Percentiles rank a stretch among this genome's conserved stretches.
Evolutionary conservation across 345 rosid species (phyloP).

Genomic region (Limnanthes douglasii): DNA sequence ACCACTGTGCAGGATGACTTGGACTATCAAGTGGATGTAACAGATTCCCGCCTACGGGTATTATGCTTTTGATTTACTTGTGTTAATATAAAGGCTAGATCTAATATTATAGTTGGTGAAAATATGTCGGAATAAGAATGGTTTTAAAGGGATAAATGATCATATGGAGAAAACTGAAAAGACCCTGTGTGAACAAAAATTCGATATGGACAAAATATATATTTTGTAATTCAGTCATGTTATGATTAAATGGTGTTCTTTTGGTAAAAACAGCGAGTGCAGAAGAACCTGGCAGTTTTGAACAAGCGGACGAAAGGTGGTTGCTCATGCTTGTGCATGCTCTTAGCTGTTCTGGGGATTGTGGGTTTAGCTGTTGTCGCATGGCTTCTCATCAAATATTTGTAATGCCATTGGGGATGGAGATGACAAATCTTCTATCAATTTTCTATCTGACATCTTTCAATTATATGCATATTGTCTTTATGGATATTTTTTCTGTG

Average conservation of each 20-base stretch:
- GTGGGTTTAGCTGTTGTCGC: slow-evolving; percentile 57
- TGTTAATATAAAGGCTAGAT: too few relatives aligned
- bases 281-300: slow-evolving; percentile 77
- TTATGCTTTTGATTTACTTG: slow-evolving; percentile 4
- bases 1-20: slow-evolving; percentile 58
- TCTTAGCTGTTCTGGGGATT: slow-evolving; percentile 56
- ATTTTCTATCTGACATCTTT: too few relatives aligned
- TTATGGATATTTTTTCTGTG: too few relatives aligned
- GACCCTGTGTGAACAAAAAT: too few relatives aligned
- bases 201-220: too few relatives aligned
- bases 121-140: too few relatives aligned
- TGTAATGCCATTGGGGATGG: slow-evolving; percentile 43
- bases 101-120: too few relatives aligned
- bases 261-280: slow-evolving; percentile 58
- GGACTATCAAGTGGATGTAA: slow-evolving; percentile 80
- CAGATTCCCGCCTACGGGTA: slow-evolving; percentile 86
- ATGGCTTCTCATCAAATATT: slow-evolving; percentile 55
- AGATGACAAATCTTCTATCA: too few relatives aligned
- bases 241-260: background rate
- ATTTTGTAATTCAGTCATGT: too few relatives aligned
- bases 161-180: too few relatives aligned
- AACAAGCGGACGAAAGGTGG: slow-evolving; percentile 88
- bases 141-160: too few relatives aligned
- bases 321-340: slow-evolving; percentile 86
- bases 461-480: too few relatives aligned